A percentile compares a stretch with the other conserved stretches of the same genome.
Conservation (phyloP, 2,329 filamentous ascomycete genomes). For the Trematosphaeria pertusa region DNA sequence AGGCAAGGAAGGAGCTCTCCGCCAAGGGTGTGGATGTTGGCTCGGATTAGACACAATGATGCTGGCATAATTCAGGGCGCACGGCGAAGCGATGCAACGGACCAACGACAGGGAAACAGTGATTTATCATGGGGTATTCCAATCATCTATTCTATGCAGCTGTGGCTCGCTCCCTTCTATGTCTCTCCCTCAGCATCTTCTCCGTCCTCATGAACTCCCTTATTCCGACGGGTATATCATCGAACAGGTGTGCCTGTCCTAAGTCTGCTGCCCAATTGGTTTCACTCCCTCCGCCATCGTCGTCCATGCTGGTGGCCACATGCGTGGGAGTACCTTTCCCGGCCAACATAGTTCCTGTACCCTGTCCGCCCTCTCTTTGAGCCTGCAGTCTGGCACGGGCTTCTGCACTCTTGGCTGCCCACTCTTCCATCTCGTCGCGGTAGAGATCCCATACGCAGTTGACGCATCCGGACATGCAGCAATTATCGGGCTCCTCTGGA, state of each 20-base stretch:
- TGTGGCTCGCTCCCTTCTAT: slow-evolving; percentile 62
- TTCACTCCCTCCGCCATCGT: slow-evolving; percentile 79
- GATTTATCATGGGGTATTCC: slow-evolving; percentile 18
- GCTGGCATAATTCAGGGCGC: too few species aligned
- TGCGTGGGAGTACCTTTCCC: slow-evolving; percentile 54
- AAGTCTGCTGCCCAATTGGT: slow-evolving; percentile 63
- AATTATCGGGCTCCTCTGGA: slow-evolving; percentile 93
- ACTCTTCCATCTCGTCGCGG: slow-evolving; percentile 90
- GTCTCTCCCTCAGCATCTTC: slow-evolving; percentile 83
- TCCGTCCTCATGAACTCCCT: slow-evolving; percentile 97
- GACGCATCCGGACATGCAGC: slow-evolving; percentile 98
- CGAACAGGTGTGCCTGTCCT: slow-evolving; percentile 72
- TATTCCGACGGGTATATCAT: slow-evolving; percentile 87
- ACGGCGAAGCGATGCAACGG: slow-evolving; percentile 6
- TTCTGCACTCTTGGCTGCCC: slow-evolving; percentile 70
- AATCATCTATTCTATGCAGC: slow-evolving; percentile 19
- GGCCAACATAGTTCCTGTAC: slow-evolving; percentile 44
- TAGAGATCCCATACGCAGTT: slow-evolving; percentile 96
- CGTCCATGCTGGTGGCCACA: slow-evolving; percentile 72
- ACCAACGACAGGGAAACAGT: background rate
- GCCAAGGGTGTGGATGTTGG: slow-evolving; percentile 80
- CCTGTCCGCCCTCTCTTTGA: slow-evolving; percentile 32
- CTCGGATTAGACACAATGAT: slow-evolving; percentile 50
- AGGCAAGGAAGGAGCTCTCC: slow-evolving; percentile 76
- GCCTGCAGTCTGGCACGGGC: slow-evolving; percentile 64